Base-by-base conservation (phyloP, 805 yeast species). In the Saccharomyces eubayanus region DNA sequence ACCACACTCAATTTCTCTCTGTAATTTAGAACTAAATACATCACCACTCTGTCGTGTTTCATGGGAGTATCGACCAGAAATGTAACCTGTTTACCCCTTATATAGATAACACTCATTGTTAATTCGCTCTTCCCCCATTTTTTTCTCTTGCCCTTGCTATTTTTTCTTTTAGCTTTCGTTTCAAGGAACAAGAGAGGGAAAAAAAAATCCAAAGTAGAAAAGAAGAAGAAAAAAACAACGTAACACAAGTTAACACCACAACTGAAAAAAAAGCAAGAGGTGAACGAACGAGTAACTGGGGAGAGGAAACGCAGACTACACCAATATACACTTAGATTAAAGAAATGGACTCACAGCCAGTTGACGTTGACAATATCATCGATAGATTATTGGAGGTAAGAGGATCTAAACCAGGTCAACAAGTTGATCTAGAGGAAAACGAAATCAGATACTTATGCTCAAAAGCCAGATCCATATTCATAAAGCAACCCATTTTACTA, bases 381-480 rank as follows among this genome's bases (percentile, higher is more conserved):
- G 98, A 92, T 76, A 84, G 98, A 79, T 81, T 92, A 67, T 79
- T 92, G 64, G 98, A 94, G 74, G 99, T 94, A 52, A 85, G 99
- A 74, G 99, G 98, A 59, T 89, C 97, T 57, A 85, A 97, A 72
- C 99, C 99, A 20, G 99, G 99, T 43, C 91, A 89, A 72, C 97
- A 89, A 70, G 99, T 92, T 48, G 90, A 90, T 61, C 78, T 92
- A 57, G 89, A 86, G 65, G 99, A 92, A 74, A 88, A 82, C 71
- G 98, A 94, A 76, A 94, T 92, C 72, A 85, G 96, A 68, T 92
- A 82, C 74, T 83, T 92, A 58, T 92, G 99, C 77, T 90, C 97
- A 59, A 92, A 91, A 73, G 98, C 99, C 31, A 85, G 99, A 74
- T 97, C 95, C 71, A 94, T 92, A 67, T 92, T 92, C 74, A 94